Conservation (phyloP, 768 basidiomycete species). For the Saitozyma podzolica region DNA sequence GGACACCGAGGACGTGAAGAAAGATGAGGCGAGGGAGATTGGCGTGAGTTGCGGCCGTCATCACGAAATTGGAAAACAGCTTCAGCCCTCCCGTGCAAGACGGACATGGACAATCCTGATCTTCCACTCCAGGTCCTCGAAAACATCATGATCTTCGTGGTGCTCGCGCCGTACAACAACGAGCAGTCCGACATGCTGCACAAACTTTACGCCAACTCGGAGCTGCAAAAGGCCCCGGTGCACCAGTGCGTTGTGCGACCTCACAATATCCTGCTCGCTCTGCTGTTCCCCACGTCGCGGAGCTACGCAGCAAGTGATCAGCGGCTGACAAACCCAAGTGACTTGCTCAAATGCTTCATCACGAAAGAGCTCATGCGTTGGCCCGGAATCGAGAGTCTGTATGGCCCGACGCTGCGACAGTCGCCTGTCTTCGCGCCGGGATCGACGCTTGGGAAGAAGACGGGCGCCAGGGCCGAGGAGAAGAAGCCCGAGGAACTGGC, state of each 20-base stretch:
- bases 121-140: constrained; percentile 69
- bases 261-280: background rate
- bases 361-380: constrained; percentile 93
- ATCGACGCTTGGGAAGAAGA: constrained; percentile 43
- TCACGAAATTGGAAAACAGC: background rate
- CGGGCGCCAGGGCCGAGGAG: constrained; percentile 36
- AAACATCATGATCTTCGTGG: constrained; percentile 90
- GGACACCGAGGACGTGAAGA: constrained; percentile 93
- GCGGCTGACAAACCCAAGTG: constrained; percentile 58
- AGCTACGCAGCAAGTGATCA: background rate
- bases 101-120: no score
- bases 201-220: constrained; percentile 75
- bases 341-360: constrained; percentile 88
- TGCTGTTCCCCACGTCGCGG: background rate
- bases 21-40: constrained; percentile 60
- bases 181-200: constrained; percentile 97
- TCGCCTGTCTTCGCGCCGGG: constrained; percentile 75
- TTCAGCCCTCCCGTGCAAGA: no score
- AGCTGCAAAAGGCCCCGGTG: constrained; percentile 73
- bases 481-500: constrained; percentile 47
- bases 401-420: constrained; percentile 76
- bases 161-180: constrained; percentile 90
- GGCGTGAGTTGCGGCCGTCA: constrained; percentile 37
- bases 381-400: constrained; percentile 87
- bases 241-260: constrained; percentile 64